These are phyloP conservation scores for Leccinum idahoense DNA, from an alignment of 1,284 basidiomycete species.

Conservation along the genomic window DNA sequence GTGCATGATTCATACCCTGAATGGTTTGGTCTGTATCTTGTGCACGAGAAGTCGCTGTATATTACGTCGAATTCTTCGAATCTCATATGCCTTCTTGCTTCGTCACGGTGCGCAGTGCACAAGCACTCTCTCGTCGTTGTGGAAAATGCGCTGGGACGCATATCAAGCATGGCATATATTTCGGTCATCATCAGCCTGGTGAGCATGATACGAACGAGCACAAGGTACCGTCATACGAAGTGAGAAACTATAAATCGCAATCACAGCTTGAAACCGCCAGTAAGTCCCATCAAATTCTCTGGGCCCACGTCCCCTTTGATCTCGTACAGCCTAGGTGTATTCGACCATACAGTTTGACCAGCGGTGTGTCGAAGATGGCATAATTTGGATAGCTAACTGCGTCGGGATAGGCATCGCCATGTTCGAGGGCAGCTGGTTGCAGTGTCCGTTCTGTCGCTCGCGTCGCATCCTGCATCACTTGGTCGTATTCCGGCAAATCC, in stretches of 20 bases:
- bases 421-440: not conserved
- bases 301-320: slow-evolving; percentile 44
- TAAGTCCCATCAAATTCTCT: slow-evolving; percentile 44
- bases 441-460: no score
- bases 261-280: slow-evolving; percentile 38
- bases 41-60: no score
- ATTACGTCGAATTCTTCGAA: no score
- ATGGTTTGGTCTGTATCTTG: no score
- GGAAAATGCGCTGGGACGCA: no score
- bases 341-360: slow-evolving; percentile 11
- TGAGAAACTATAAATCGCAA: not conserved
- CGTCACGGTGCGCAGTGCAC: no score
- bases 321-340: slow-evolving; percentile 33
- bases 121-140: not conserved
- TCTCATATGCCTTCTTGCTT: no score
- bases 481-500: no score
- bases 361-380: slow-evolving; percentile 42
- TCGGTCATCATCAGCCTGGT: no score
- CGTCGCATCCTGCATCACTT: no score
- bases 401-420: not conserved
- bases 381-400: slow-evolving; percentile 47
- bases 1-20: no score
- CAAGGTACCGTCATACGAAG: not conserved
- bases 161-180: no score
- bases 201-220: not conserved